These are phyloP conservation scores for Fusarium floridanum DNA, from an alignment of 2,329 filamentous ascomycete genomes.

Conservation along the genomic window DNA sequence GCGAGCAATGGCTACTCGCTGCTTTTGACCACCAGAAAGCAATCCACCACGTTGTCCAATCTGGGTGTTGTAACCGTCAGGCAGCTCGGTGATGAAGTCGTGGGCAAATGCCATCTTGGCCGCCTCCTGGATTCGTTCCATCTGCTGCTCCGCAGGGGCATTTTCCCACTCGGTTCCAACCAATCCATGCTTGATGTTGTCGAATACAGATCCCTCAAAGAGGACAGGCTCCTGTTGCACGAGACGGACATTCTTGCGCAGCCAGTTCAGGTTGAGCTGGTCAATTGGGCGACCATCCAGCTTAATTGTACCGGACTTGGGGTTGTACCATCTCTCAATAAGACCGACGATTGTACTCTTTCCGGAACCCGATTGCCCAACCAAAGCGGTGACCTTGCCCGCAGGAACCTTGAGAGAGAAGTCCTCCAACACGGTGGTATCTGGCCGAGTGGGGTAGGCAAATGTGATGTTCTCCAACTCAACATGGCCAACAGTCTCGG, in stretches of 20 bases:
- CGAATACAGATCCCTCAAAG: slow-evolving; percentile 63
- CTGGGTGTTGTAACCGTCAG: slow-evolving; percentile 63
- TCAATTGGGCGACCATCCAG: slow-evolving; percentile 53
- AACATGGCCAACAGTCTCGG: slow-evolving; percentile 50
- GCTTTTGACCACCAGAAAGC: slow-evolving; percentile 75
- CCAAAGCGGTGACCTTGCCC: slow-evolving; percentile 59
- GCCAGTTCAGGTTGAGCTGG: slow-evolving; percentile 55
- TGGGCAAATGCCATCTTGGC: slow-evolving; percentile 64
- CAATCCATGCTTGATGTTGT: slow-evolving; percentile 67
- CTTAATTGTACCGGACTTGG: slow-evolving; percentile 50
- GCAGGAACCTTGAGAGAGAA: slow-evolving; percentile 59
- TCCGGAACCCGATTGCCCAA: slow-evolving; percentile 55
- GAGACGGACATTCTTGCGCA: slow-evolving; percentile 54
- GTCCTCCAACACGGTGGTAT: slow-evolving; percentile 56
- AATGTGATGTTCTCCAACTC: slow-evolving; percentile 58
- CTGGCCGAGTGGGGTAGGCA: slow-evolving; percentile 60
- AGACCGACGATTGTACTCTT: slow-evolving; percentile 57
- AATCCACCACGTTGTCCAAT: slow-evolving; percentile 74
- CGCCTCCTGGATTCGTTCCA: slow-evolving; percentile 59
- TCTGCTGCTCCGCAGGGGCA: slow-evolving; percentile 56
- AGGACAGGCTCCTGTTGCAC: slow-evolving; percentile 60
- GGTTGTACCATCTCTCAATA: slow-evolving; percentile 57
- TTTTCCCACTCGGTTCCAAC: slow-evolving; percentile 56
- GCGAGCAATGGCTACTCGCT: slow-evolving; percentile 74
- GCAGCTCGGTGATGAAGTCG: slow-evolving; percentile 63